A percentile compares a stretch with the other conserved stretches of the same genome.
These are phyloP conservation scores for Delonix regia DNA, from an alignment of 306 rosid genomes.

Conservation along the genomic window DNA sequence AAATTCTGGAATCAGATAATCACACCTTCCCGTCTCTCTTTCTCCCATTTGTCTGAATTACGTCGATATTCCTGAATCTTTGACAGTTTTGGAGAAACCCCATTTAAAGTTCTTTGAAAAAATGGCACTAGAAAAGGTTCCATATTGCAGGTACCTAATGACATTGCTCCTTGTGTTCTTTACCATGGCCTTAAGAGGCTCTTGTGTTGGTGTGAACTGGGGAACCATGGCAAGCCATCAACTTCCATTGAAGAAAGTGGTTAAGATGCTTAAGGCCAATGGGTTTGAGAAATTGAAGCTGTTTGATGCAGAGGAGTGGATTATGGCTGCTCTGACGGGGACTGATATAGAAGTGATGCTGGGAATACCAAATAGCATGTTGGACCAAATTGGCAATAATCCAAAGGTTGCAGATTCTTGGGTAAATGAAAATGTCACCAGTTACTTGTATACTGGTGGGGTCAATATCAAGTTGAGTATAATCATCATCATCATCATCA, in stretches of 20 bases:
- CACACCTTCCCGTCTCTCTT: background rate
- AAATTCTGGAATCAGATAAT: background rate
- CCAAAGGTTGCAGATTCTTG: slow-evolving; percentile 66
- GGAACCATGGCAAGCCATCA: slow-evolving; percentile 75
- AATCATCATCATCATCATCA: background rate
- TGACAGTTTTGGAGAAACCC: slow-evolving; percentile 26
- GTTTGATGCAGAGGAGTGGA: slow-evolving; percentile 77
- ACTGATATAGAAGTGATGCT: slow-evolving; percentile 73
- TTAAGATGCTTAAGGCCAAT: slow-evolving; percentile 66
- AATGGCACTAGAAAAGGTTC: slow-evolving; percentile 2
- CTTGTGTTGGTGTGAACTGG: slow-evolving; percentile 87
- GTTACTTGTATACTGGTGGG: slow-evolving; percentile 66
- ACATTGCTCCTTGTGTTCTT: slow-evolving; percentile 37
- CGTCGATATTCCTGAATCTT: slow-evolving; percentile 38
- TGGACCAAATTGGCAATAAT: slow-evolving; percentile 56
- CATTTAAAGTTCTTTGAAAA: slow-evolving; percentile 39
- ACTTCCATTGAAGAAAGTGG: slow-evolving; percentile 65
- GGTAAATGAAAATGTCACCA: slow-evolving; percentile 71
- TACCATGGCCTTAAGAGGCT: slow-evolving; percentile 21
- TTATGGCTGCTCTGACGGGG: slow-evolving; percentile 67
- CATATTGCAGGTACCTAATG: background rate
- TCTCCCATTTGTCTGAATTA: slow-evolving; percentile 16
- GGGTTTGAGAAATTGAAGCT: slow-evolving; percentile 69
- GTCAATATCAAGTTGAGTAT: slow-evolving; percentile 75
- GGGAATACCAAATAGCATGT: slow-evolving; percentile 75